Conservation (phyloP, 441 rosid genomes). For the Dalechampia spathulata region DNA sequence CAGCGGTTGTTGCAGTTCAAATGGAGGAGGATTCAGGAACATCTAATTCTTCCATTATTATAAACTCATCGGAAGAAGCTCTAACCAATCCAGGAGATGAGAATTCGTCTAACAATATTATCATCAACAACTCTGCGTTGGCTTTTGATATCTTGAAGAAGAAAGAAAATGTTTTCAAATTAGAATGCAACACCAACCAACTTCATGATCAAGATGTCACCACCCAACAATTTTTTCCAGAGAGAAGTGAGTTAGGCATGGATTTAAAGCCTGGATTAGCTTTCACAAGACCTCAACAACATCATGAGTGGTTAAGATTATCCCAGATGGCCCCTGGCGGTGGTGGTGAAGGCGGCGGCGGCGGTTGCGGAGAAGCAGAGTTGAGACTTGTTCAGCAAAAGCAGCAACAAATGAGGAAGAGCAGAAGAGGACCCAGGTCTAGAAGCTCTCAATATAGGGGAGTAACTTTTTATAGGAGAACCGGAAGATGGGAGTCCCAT, state of each 20-base stretch:
- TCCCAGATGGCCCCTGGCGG: constrained; percentile 25
- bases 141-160: constrained; percentile 49
- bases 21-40: constrained; percentile 42
- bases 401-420: constrained; percentile 50
- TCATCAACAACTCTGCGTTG: constrained; percentile 27
- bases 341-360: background rate
- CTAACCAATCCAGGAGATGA: constrained; percentile 29
- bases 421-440: constrained; percentile 89
- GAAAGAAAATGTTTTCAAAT: constrained; percentile 14
- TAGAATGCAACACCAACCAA: constrained; percentile 1
- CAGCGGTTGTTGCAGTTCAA: constrained; percentile 7
- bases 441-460: constrained; percentile 92
- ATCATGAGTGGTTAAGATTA: constrained; percentile 44
- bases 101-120: constrained; percentile 18
- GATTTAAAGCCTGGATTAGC: constrained; percentile 22
- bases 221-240: constrained; percentile 47
- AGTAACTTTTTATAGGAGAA: constrained; percentile 85
- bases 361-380: constrained; percentile 18
- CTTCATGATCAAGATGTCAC: constrained; percentile 12
- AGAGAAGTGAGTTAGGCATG: constrained; percentile 12
- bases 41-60: constrained; percentile 48
- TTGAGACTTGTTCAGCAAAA: constrained; percentile 32
- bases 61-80: constrained; percentile 33
- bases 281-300: constrained; percentile 21
- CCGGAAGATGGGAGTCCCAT: constrained; percentile 97